These are phyloP conservation scores for Pleurotus tuber-regium DNA, from an alignment of 768 basidiomycete species.

Conservation along the genomic window DNA sequence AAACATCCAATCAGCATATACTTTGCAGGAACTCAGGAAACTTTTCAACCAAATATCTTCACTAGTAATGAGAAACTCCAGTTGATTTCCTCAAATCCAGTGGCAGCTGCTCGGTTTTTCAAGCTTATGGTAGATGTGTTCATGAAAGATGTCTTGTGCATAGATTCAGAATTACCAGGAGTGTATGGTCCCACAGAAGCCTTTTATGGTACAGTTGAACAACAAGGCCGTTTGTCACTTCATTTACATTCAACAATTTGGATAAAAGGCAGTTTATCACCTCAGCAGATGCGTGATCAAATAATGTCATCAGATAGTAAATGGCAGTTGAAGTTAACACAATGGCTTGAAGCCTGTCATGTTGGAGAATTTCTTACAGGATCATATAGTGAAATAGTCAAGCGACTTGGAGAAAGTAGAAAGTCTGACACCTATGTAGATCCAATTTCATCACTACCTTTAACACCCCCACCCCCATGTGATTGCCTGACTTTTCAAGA, in stretches of 20 bases:
- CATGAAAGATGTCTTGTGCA: neutral
- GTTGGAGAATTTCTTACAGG: slow-evolving; percentile 29
- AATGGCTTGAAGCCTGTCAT: slow-evolving; percentile 30
- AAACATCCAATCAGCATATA: slow-evolving; percentile 18
- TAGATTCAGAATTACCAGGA: neutral
- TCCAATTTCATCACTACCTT: slow-evolving; percentile 22
- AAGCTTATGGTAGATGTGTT: neutral
- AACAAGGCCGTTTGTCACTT: neutral
- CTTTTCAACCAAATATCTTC: neutral
- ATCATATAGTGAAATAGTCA: slow-evolving; percentile 14
- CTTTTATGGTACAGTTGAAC: neutral
- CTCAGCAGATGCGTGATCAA: neutral
- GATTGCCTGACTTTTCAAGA: slow-evolving; percentile 8
- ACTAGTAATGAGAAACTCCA: neutral
- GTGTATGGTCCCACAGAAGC: neutral
- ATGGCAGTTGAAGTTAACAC: slow-evolving; percentile 20
- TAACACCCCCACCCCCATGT: slow-evolving; percentile 16
- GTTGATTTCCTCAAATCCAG: neutral
- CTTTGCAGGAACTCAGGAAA: neutral
- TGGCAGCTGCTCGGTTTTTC: neutral
- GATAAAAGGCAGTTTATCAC: neutral
- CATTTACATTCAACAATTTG: neutral
- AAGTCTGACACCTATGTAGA: slow-evolving; percentile 15
- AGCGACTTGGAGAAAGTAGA: neutral
- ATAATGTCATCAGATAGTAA: neutral